These are phyloP conservation scores for Azolla pinnata DNA, from an alignment of 75 land plant genomes.

Conservation along the genomic window DNA sequence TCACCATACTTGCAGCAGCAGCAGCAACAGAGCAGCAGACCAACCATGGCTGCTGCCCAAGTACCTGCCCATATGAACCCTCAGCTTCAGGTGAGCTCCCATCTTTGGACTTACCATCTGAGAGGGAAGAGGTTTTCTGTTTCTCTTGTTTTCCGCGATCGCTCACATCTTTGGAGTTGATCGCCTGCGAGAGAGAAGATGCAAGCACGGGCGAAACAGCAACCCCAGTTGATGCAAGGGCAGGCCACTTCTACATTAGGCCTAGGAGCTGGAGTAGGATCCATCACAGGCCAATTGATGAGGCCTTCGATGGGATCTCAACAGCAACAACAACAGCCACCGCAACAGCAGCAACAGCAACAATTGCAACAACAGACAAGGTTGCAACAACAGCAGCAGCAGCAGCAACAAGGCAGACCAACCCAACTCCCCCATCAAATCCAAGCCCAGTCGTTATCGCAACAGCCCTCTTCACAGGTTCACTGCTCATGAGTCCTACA, in stretches of 20 bases:
- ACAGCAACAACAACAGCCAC: conserved; percentile 31
- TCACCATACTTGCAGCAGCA: conserved; percentile 1
- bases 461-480: conserved; percentile 7
- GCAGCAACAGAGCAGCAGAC: too few relatives aligned
- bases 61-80: background rate
- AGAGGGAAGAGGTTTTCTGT: background rate
- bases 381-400: conserved; percentile 13
- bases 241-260: background rate
- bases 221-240: background rate
- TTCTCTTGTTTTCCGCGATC: background rate
- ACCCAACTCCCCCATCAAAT: conserved; percentile 1
- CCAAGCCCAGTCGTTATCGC: conserved; percentile 3
- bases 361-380: conserved; percentile 32
- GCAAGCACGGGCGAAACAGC: background rate
- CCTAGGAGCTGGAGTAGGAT: background rate
- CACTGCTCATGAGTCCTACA: background rate
- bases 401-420: conserved; percentile 2
- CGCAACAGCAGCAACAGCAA: conserved; percentile 7
- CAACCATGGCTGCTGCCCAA: background rate
- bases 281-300: background rate
- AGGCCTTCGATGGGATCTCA: conserved; percentile 5
- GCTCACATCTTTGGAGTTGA: background rate
- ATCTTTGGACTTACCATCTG: background rate
- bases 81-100: too few relatives aligned
- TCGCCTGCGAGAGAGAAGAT: background rate